Conservation (phyloP, 441 rosid genomes). For the Corymbia citriodora region DNA sequence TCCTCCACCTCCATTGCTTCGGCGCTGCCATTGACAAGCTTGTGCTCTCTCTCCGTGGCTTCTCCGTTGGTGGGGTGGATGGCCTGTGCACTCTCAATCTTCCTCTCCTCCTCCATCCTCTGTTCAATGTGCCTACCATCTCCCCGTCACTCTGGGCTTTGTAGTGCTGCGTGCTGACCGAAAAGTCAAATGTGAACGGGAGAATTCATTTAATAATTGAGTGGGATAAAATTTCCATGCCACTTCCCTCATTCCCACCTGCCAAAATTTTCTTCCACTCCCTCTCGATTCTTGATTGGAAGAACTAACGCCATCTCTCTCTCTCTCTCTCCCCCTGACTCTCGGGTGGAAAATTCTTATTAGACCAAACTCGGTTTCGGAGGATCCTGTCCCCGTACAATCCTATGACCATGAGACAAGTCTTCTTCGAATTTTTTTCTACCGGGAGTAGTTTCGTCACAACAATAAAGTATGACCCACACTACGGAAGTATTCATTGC, state of each 20-base stretch:
- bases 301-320: not conserved
- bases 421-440: too few species aligned
- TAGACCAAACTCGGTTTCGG: not conserved
- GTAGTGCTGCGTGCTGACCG: not conserved
- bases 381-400: too few species aligned
- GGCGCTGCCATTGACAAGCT: not conserved
- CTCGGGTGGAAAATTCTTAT: not conserved
- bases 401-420: too few species aligned
- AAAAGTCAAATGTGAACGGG: not conserved
- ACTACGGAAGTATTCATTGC: too few species aligned
- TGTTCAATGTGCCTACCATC: not conserved
- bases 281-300: not conserved
- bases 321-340: not conserved
- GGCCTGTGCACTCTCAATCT: not conserved
- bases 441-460: too few species aligned
- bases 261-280: not conserved
- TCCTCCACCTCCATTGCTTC: not conserved
- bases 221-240: too few species aligned
- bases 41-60: not conserved
- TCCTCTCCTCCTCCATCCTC: not conserved
- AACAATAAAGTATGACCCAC: too few species aligned
- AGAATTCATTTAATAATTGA: not conserved
- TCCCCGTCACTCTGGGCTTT: not conserved
- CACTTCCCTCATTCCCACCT: not conserved
- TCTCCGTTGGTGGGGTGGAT: not conserved